These are phyloP conservation scores for Closterium sp. DNA, from an alignment of 139 green algal genomes.

Conservation along the genomic window DNA sequence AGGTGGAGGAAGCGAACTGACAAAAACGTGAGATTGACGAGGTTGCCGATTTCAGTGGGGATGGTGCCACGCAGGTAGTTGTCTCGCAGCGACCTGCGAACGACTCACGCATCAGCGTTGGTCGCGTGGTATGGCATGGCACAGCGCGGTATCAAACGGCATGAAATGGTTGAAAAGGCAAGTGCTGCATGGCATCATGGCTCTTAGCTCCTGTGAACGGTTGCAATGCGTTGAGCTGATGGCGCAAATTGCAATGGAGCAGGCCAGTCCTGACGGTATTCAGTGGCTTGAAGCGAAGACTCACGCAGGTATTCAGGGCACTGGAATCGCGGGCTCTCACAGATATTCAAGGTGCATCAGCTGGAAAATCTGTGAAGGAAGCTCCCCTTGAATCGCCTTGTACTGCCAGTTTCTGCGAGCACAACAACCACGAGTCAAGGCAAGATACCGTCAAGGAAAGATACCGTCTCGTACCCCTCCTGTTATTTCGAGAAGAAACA, in stretches of 20 bases:
- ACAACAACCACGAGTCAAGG: neutral
- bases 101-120: no score
- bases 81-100: neutral
- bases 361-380: neutral
- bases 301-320: no score
- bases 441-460: neutral
- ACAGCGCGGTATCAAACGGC: no score
- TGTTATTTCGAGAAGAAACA: neutral
- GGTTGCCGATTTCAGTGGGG: neutral
- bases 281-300: no score
- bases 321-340: neutral
- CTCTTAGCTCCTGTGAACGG: no score
- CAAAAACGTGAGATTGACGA: neutral
- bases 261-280: no score
- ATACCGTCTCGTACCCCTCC: neutral
- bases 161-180: no score
- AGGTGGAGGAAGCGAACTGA: neutral
- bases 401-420: neutral
- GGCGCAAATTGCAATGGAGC: no score
- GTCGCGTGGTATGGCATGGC: no score
- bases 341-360: neutral
- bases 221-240: no score
- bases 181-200: no score
- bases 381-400: neutral
- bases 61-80: neutral